A percentile compares a stretch with the other conserved stretches of the same genome.
Conservation (phyloP, 1,284 basidiomycete species). For the Irpex lacteus region DNA sequence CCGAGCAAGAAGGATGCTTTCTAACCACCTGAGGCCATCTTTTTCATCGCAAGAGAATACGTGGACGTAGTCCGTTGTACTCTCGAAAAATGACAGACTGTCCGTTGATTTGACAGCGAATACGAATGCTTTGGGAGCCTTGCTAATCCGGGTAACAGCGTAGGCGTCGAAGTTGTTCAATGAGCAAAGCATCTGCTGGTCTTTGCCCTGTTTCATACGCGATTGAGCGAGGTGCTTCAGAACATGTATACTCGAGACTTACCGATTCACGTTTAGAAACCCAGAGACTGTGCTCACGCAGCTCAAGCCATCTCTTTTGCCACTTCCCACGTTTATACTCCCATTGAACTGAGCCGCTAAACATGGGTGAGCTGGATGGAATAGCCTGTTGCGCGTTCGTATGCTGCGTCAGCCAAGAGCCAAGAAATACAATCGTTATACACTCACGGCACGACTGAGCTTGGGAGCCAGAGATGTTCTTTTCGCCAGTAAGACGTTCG, state of each 20-base stretch:
- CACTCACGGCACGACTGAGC: slow-evolving; percentile 58
- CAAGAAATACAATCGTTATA: background rate
- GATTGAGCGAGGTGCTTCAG: slow-evolving; percentile 1
- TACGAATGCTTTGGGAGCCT: slow-evolving; percentile 74
- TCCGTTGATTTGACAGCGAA: slow-evolving; percentile 89
- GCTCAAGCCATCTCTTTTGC: slow-evolving; percentile 84
- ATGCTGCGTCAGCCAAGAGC: slow-evolving; percentile 32
- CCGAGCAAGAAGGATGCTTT: slow-evolving; percentile 72
- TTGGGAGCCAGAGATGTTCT: slow-evolving; percentile 59
- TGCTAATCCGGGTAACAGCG: slow-evolving; percentile 65
- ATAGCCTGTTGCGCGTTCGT: slow-evolving; percentile 36
- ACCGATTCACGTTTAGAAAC: slow-evolving; percentile 86
- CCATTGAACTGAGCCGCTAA: slow-evolving; percentile 78
- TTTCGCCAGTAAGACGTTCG: slow-evolving; percentile 78
- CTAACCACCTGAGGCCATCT: slow-evolving; percentile 68
- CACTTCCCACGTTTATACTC: slow-evolving; percentile 89
- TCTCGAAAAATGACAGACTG: slow-evolving; percentile 80
- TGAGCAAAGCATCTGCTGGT: slow-evolving; percentile 76
- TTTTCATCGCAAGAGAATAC: slow-evolving; percentile 73
- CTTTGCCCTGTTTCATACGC: slow-evolving; percentile 62
- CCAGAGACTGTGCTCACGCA: slow-evolving; percentile 82
- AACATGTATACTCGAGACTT: slow-evolving; percentile 20
- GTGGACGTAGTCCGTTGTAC: slow-evolving; percentile 81
- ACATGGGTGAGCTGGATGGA: slow-evolving; percentile 66
- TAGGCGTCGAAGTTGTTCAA: slow-evolving; percentile 86